phyloP scores from a whole-genome alignment of 1,284 basidiomycete species.

The Taiwanofungus camphoratus region DNA sequence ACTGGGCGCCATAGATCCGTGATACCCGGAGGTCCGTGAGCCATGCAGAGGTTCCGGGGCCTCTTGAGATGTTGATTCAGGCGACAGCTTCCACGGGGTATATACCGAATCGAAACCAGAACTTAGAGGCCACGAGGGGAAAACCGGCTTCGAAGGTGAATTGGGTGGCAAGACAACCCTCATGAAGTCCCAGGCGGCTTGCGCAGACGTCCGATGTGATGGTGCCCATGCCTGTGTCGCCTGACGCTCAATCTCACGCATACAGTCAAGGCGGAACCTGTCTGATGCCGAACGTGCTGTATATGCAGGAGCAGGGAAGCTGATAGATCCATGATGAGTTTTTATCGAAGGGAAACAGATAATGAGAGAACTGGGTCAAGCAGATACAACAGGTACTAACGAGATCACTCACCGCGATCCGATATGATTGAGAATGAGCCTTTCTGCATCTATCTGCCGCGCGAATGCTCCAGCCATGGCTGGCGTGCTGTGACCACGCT shows the following conservation, averaged over 20 bases:
- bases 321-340: conserved; percentile 6
- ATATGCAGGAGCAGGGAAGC: conserved; percentile 36
- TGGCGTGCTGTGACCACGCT: conserved; percentile 80
- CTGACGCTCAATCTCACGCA: conserved; percentile 62
- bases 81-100: too few species aligned
- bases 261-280: conserved; percentile 38
- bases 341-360: neutral
- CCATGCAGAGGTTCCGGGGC: too few species aligned
- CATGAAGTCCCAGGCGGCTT: conserved; percentile 68
- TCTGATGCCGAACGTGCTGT: conserved; percentile 27
- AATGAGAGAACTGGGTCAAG: too few species aligned
- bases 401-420: conserved; percentile 63
- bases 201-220: conserved; percentile 30
- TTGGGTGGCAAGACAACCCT: conserved; percentile 42
- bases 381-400: too few species aligned
- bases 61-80: too few species aligned
- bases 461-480: conserved; percentile 82
- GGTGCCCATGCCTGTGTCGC: conserved; percentile 55
- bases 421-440: conserved; percentile 80
- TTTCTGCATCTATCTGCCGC: conserved; percentile 52
- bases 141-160: too few species aligned
- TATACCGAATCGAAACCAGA: too few species aligned
- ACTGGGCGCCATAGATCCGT: too few species aligned
- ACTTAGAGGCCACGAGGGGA: too few species aligned
- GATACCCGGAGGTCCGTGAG: too few species aligned